A percentile compares a stretch with the other conserved stretches of the same genome.
Conservation (phyloP, 2,329 filamentous ascomycete species). For the Cladobotryum protrusum region DNA sequence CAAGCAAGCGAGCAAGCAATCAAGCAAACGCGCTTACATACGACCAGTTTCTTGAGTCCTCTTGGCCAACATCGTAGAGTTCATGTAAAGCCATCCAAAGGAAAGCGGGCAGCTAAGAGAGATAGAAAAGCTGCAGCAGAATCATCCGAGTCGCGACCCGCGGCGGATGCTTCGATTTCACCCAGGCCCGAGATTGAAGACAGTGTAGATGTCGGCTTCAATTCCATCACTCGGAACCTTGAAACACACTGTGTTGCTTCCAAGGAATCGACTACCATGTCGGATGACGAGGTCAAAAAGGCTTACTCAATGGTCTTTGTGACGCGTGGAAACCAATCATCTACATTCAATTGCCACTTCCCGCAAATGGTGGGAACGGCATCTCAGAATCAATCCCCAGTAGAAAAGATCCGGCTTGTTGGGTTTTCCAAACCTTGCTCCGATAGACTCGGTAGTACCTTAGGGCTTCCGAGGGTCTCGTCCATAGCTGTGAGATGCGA, state of each 20-base stretch:
- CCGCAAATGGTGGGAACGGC: conserved; percentile 49
- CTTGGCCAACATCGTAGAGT: conserved; percentile 55
- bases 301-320: conserved; percentile 52
- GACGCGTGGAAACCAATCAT: conserved; percentile 49
- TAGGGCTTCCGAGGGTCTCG: conserved; percentile 59
- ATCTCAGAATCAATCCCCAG: conserved; percentile 34
- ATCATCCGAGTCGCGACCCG: not conserved
- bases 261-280: not conserved
- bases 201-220: conserved; percentile 58
- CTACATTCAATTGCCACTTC: conserved; percentile 54
- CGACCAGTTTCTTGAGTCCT: conserved; percentile 53
- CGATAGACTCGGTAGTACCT: conserved; percentile 46
- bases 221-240: conserved; percentile 55
- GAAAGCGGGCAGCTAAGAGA: conserved; percentile 49
- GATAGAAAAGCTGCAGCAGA: conserved; percentile 28
- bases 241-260: conserved; percentile 33
- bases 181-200: conserved; percentile 45
- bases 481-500: conserved; percentile 53
- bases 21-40: not conserved
- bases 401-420: conserved; percentile 49
- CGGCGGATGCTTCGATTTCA: conserved; percentile 23
- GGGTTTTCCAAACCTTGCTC: conserved; percentile 57
- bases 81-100: conserved; percentile 52
- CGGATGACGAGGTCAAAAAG: not conserved
- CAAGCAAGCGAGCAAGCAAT: too few species aligned